Percentiles rank a stretch among this genome's conserved stretches.
phyloP scores from a whole-genome alignment of 2,329 filamentous ascomycete species.

The Diaporthe capsici region DNA sequence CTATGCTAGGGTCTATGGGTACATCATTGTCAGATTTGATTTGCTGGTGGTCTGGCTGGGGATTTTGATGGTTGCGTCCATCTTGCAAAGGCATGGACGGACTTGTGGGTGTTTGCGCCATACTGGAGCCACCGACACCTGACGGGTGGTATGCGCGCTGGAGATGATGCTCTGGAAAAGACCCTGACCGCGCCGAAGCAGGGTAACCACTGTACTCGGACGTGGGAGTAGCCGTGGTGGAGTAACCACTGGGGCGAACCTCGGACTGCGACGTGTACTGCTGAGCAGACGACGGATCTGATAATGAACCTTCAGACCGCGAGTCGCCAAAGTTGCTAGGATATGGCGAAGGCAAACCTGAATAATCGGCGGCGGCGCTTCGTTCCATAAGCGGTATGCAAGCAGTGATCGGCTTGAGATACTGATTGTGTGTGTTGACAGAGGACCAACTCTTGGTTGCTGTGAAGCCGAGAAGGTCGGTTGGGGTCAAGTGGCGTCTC shows the following conservation, averaged over 20 bases:
- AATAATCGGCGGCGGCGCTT: conserved; percentile 77
- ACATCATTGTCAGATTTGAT: conserved; percentile 96
- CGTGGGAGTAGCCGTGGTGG: conserved; percentile 84
- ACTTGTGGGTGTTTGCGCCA: conserved; percentile 98
- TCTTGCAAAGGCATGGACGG: conserved; percentile 91
- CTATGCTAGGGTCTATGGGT: conserved; percentile 99
- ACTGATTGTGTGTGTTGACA: conserved; percentile 3
- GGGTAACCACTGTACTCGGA: conserved; percentile 90
- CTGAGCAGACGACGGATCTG: conserved; percentile 92
- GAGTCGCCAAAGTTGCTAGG: conserved; percentile 75
- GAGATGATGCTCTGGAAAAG: conserved; percentile 85
- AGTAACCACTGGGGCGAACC: conserved; percentile 79
- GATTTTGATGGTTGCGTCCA: conserved; percentile 80
- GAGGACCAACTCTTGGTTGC: conserved; percentile 41
- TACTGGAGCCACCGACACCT: conserved; percentile 83
- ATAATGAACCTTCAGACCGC: conserved; percentile 84
- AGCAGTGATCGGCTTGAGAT: conserved; percentile 23
- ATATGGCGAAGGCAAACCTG: conserved; percentile 85
- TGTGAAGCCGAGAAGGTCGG: conserved; percentile 22
- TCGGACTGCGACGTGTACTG: conserved; percentile 89
- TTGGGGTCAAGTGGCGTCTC: conserved; percentile 10
- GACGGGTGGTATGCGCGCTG: conserved; percentile 87
- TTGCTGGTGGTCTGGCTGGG: conserved; percentile 75
- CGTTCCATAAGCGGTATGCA: conserved; percentile 66
- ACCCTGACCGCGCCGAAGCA: conserved; percentile 81